These are phyloP conservation scores for Carnegiea gigantea DNA, from an alignment of 179 eudicot genomes.

Conservation along the genomic window DNA sequence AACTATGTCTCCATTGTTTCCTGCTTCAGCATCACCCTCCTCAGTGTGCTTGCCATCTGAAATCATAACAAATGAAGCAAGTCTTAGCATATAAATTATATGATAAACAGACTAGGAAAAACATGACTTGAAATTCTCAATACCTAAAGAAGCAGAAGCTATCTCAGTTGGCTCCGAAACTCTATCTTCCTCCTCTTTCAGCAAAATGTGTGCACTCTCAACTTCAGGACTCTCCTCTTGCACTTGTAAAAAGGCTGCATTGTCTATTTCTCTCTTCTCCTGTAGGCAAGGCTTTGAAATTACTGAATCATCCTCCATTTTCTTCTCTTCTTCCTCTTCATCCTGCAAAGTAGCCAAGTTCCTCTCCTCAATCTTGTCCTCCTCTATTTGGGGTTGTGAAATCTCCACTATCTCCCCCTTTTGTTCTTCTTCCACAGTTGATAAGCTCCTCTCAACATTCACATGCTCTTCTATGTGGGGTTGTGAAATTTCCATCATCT, in stretches of 20 bases:
- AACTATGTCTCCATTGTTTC: conserved; percentile 23
- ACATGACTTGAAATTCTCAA: background rate
- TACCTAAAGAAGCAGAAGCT: conserved; percentile 23
- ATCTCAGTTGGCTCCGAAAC: conserved; percentile 8
- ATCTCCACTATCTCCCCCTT: conserved; percentile 19
- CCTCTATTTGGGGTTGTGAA: background rate
- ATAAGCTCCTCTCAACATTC: background rate
- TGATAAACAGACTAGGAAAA: background rate
- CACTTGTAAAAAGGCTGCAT: conserved; percentile 6
- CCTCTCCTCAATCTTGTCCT: conserved; percentile 33
- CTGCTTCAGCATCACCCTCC: conserved; percentile 40
- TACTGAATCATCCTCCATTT: conserved; percentile 23
- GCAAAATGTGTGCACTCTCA: conserved; percentile 8
- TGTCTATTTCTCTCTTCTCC: background rate
- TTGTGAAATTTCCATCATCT: background rate
- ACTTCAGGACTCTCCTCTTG: conserved; percentile 1
- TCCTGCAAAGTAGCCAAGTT: conserved; percentile 34
- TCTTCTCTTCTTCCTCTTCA: conserved; percentile 27
- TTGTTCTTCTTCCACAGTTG: conserved; percentile 31
- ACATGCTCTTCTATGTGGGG: conserved; percentile 17
- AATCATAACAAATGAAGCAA: conserved; percentile 9
- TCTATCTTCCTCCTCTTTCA: background rate
- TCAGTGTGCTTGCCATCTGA: conserved; percentile 38
- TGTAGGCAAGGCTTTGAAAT: background rate
- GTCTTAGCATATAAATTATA: background rate